Conservation (phyloP, 768 basidiomycete species). For the Steccherinum ochraceum region DNA sequence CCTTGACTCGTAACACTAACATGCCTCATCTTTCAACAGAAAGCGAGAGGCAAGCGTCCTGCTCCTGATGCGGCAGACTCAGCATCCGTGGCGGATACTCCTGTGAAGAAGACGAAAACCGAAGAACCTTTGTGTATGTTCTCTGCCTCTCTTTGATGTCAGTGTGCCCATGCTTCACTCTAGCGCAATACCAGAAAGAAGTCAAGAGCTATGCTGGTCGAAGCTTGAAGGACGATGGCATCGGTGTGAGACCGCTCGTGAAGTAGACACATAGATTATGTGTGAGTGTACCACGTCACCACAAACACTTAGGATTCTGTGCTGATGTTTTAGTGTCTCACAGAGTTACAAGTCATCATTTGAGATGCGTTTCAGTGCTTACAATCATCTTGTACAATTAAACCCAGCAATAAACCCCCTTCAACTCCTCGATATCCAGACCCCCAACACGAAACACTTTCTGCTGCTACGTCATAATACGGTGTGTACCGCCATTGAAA, state of each 20-base stretch:
- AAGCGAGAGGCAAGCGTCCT: slow-evolving; percentile 53
- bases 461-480: too few relatives aligned
- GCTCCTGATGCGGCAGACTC: slow-evolving; percentile 32
- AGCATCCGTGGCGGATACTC: slow-evolving; percentile 28
- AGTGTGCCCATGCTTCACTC: background rate
- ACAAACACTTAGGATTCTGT: too few relatives aligned
- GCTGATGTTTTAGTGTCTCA: too few relatives aligned
- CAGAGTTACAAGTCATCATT: too few relatives aligned
- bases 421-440: too few relatives aligned
- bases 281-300: too few relatives aligned
- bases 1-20: background rate
- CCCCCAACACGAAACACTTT: too few relatives aligned
- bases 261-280: too few relatives aligned
- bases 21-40: slow-evolving; percentile 27
- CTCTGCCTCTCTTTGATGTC: background rate
- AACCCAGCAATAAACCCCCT: too few relatives aligned
- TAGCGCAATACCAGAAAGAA: slow-evolving; percentile 37
- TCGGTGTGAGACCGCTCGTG: slow-evolving; percentile 36
- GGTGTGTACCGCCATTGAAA: too few relatives aligned
- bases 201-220: slow-evolving; percentile 29
- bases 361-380: too few relatives aligned
- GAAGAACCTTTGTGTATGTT: slow-evolving; percentile 26
- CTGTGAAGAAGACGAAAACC: slow-evolving; percentile 34
- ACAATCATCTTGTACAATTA: too few relatives aligned
- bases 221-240: slow-evolving; percentile 38